These are phyloP conservation scores for Mesembryanthemum crystallinum DNA, from an alignment of 148 eudicot genomes.

Conservation along the genomic window DNA sequence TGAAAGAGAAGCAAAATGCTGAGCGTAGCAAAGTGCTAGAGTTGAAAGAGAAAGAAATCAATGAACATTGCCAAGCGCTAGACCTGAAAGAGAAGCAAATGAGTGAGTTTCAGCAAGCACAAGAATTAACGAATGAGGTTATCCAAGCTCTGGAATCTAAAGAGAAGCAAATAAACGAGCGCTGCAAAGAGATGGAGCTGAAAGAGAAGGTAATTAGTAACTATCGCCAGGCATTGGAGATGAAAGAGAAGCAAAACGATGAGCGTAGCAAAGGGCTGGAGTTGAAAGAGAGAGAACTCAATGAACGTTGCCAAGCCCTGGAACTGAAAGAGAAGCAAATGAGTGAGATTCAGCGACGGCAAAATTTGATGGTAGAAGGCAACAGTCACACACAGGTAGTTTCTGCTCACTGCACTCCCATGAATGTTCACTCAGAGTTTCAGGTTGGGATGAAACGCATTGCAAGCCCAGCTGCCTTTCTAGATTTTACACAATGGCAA, in stretches of 20 bases:
- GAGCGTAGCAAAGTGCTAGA: slow-evolving; percentile 2
- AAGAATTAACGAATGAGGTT: background rate
- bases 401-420: background rate
- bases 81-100: slow-evolving; percentile 1
- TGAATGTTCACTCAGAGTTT: background rate
- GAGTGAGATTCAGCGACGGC: background rate
- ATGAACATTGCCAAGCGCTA: background rate
- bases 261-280: slow-evolving; percentile 1
- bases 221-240: background rate
- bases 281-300: background rate
- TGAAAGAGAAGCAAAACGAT: background rate
- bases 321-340: slow-evolving; percentile 2
- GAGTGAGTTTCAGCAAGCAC: background rate
- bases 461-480: background rate
- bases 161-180: background rate
- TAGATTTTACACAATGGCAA: background rate
- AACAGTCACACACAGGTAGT: background rate
- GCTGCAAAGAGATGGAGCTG: background rate
- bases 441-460: slow-evolving; percentile 19
- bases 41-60: background rate
- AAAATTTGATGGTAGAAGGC: background rate
- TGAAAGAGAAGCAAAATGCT: slow-evolving; percentile 5
- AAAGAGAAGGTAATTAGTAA: background rate
- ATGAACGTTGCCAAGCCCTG: background rate
- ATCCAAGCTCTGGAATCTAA: background rate